Percentiles rank a stretch among this genome's conserved stretches.
Evolutionary conservation across 169 alveolate genomes (phyloP).

Genomic region (Perkinsus marinus): DNA sequence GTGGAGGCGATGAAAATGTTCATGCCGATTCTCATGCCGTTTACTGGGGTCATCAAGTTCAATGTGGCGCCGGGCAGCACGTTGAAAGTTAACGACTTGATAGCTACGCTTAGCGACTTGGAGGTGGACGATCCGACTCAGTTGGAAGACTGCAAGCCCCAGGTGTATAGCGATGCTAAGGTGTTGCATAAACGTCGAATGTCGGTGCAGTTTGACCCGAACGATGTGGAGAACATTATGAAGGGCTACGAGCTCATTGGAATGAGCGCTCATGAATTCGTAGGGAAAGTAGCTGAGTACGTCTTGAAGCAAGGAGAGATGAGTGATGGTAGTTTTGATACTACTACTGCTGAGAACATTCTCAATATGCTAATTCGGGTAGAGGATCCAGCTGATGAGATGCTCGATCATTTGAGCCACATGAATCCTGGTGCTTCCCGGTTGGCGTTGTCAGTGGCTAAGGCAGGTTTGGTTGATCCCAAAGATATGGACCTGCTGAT

Average conservation of each 20-base stretch:
- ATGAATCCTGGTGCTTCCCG: background rate
- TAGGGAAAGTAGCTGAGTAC: background rate
- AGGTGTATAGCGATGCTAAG: background rate
- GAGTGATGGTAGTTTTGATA: background rate
- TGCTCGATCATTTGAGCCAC: background rate
- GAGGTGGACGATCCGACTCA: background rate
- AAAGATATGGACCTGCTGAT: background rate
- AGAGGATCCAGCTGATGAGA: background rate
- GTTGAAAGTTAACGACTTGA: conserved; percentile 45
- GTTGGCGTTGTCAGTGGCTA: background rate
- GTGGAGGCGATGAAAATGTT: conserved; percentile 64
- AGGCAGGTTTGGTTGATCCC: background rate
- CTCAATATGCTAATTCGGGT: background rate
- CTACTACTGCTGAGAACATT: background rate
- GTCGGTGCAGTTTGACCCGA: background rate
- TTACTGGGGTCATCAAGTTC: conserved; percentile 44
- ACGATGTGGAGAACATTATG: background rate
- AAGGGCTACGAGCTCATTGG: background rate
- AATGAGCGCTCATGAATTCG: background rate
- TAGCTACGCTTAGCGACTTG: conserved; percentile 13
- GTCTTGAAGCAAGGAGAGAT: background rate
- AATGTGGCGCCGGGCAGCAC: conserved; percentile 49
- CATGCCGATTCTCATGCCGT: conserved; percentile 46
- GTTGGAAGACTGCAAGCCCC: background rate
- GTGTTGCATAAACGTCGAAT: background rate